Conservation (phyloP, 2,329 filamentous ascomycete species). For the Nannizzia gypsea region DNA sequence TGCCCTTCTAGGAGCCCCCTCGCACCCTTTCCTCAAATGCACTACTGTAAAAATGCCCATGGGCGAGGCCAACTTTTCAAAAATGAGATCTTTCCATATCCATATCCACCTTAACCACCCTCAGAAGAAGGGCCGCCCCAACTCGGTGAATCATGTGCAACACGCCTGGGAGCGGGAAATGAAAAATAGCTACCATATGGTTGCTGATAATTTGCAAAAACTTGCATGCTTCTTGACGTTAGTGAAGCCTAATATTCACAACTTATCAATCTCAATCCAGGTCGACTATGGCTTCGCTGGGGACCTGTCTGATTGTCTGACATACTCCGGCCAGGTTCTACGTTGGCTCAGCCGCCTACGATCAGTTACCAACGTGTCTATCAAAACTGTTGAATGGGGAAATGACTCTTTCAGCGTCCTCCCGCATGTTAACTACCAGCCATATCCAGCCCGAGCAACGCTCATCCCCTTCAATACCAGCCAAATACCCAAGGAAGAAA, state of each 20-base stretch:
- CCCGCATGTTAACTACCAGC: neutral
- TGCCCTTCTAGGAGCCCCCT: neutral
- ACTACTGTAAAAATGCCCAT: neutral
- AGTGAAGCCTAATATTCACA: neutral
- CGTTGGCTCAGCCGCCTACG: neutral
- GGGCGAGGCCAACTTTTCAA: neutral
- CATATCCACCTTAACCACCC: neutral
- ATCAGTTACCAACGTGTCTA: neutral
- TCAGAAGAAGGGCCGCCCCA: neutral
- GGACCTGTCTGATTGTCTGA: neutral
- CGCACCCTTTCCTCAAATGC: neutral
- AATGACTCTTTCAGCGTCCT: neutral
- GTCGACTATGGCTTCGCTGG: neutral
- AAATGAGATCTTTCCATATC: neutral
- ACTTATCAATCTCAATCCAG: neutral
- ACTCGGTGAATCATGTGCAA: neutral
- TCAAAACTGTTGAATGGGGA: neutral
- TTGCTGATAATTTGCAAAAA: neutral
- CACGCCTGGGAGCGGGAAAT: neutral
- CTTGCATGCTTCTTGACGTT: neutral
- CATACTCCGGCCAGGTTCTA: neutral
- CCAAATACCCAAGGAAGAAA: neutral
- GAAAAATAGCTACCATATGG: neutral
- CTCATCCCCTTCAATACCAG: neutral
- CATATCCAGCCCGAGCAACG: neutral